Percentiles rank a stretch among this genome's conserved stretches.
Conservation (phyloP, 345 rosid species). For the Chamaenerion angustifolium region DNA sequence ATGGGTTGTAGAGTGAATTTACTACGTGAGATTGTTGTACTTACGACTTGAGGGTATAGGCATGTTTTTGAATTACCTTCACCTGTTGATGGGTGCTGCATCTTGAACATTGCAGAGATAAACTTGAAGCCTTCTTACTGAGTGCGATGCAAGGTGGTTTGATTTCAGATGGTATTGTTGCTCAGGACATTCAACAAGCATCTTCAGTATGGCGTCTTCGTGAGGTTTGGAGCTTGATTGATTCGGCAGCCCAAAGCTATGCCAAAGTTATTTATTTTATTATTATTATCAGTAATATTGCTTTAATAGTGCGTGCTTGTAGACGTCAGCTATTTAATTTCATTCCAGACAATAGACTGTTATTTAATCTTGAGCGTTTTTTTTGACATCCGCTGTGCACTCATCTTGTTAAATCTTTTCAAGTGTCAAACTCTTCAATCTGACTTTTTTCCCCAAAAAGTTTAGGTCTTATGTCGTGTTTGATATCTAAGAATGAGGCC, state of each 20-base stretch:
- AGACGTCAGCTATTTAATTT: too few relatives aligned
- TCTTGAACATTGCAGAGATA: conserved; percentile 44
- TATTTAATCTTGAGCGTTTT: too few relatives aligned
- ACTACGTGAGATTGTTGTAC: too few relatives aligned
- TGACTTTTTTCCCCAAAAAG: too few relatives aligned
- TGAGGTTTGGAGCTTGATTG: conserved; percentile 36
- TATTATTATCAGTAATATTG: not conserved
- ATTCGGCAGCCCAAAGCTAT: not conserved
- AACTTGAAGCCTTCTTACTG: conserved; percentile 80
- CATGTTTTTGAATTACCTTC: not conserved
- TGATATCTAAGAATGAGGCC: too few relatives aligned
- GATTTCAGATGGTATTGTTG: conserved; percentile 81
- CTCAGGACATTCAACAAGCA: conserved; percentile 88
- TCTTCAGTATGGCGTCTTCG: conserved; percentile 86
- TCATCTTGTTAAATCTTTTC: too few relatives aligned
- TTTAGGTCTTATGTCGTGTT: too few relatives aligned
- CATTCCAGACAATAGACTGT: too few relatives aligned
- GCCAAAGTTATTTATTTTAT: not conserved
- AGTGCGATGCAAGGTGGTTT: conserved; percentile 66
- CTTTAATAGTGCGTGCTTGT: not conserved
- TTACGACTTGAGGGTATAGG: not conserved
- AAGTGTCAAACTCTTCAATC: too few relatives aligned
- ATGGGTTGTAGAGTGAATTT: too few relatives aligned
- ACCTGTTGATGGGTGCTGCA: not conserved
- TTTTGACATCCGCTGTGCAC: too few relatives aligned